These are phyloP conservation scores for Fusarium sp. DNA, from an alignment of 2,329 filamentous ascomycete species.

Conservation along the genomic window DNA sequence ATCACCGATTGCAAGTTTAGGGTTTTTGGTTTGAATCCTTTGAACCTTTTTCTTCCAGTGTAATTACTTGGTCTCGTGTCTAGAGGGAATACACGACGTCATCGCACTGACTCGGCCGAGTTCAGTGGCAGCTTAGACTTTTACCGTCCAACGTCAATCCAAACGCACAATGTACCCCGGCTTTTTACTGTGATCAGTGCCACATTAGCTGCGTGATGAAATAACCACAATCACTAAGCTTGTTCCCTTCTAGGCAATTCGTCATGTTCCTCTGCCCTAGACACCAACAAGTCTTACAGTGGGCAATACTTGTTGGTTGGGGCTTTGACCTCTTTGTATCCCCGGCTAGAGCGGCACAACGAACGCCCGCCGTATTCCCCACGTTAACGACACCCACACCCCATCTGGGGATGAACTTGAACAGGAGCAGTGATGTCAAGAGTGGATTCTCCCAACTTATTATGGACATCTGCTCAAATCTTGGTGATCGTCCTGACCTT, in stretches of 20 bases:
- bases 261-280: neutral
- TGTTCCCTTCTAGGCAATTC: constrained; percentile 6
- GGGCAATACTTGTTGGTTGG: neutral
- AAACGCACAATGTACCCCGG: neutral
- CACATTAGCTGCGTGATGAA: constrained; percentile 4
- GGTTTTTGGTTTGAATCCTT: neutral
- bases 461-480: no score
- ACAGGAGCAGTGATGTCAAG: constrained; percentile 40
- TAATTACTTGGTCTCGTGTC: neutral
- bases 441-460: constrained; percentile 20
- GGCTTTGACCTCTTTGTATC: constrained; percentile 9
- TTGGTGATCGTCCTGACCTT: constrained; percentile 1
- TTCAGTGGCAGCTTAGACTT: neutral
- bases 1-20: constrained; percentile 15
- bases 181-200: constrained; percentile 3
- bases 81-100: neutral
- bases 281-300: no score
- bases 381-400: constrained; percentile 11
- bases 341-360: constrained; percentile 37
- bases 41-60: neutral
- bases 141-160: neutral
- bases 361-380: constrained; percentile 3
- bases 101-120: constrained; percentile 3
- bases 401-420: constrained; percentile 10
- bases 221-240: constrained; percentile 11